Conservation (phyloP, 2,329 filamentous ascomycete genomes). For the Cercospora nicotianae region DNA sequence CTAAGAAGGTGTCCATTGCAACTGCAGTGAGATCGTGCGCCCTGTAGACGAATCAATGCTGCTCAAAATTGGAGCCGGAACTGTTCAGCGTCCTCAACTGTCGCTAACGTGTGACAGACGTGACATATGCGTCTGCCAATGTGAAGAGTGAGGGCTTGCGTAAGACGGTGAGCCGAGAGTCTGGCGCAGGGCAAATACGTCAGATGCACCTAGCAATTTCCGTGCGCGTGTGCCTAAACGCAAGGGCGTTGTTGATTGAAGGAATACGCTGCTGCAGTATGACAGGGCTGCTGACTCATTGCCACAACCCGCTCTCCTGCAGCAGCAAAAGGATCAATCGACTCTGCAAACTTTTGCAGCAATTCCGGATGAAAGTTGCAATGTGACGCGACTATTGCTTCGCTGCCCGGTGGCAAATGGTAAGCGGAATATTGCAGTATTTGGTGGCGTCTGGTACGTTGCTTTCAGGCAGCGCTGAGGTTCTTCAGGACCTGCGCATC, state of each 20-base stretch:
- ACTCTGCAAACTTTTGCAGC: neutral
- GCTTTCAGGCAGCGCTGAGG: slow-evolving; percentile 2
- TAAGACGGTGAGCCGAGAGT: neutral
- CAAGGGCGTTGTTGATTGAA: neutral
- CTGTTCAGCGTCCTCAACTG: neutral
- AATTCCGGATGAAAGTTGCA: neutral
- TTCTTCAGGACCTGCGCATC: slow-evolving; percentile 12
- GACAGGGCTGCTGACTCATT: neutral
- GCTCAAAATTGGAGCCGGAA: neutral
- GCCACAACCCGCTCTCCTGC: neutral
- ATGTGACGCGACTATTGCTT: neutral
- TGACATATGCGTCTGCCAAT: neutral
- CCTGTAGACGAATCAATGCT: neutral
- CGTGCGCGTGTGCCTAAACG: neutral
- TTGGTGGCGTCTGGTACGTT: neutral
- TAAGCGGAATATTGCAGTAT: neutral
- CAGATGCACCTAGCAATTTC: neutral
- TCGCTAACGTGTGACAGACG: neutral
- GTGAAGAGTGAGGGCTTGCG: neutral
- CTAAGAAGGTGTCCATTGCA: neutral
- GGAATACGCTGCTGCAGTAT: neutral
- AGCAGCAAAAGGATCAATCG: neutral
- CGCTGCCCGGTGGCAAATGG: neutral
- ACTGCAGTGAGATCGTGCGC: neutral
- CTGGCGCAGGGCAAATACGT: neutral